Evolutionary conservation across 164 flowering plant genomes (phyloP).

Genomic region (Vitis amurensis): DNA sequence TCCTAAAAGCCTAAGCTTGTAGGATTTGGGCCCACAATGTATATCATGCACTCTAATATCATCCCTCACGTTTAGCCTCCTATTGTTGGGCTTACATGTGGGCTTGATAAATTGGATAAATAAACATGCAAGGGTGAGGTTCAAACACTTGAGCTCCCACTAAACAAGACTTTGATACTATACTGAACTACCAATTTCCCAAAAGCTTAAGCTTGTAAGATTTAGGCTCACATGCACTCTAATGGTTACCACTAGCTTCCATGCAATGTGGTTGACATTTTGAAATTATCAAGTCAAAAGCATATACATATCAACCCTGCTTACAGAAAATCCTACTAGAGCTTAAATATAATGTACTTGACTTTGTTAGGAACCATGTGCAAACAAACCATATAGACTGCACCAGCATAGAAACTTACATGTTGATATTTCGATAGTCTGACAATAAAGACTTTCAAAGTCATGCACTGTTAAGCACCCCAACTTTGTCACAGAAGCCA

Average conservation of each 20-base stretch:
- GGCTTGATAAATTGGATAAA: too few relatives aligned
- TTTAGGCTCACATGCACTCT: too few relatives aligned
- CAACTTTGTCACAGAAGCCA: slow-evolving; percentile 79
- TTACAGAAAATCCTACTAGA: not conserved
- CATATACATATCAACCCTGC: not conserved
- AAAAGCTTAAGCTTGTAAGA: too few relatives aligned
- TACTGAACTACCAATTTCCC: too few relatives aligned
- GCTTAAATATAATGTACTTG: not conserved
- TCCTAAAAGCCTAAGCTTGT: too few relatives aligned
- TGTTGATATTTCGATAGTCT: slow-evolving; percentile 29
- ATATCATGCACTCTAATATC: too few relatives aligned
- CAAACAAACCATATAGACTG: not conserved
- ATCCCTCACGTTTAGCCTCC: too few relatives aligned
- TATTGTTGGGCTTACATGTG: too few relatives aligned
- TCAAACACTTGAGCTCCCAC: too few relatives aligned
- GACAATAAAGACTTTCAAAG: slow-evolving; percentile 69
- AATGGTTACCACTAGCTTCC: not conserved
- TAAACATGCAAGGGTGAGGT: too few relatives aligned
- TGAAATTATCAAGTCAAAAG: not conserved
- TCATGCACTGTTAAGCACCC: slow-evolving; percentile 93
- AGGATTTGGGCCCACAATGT: too few relatives aligned
- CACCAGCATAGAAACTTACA: slow-evolving; percentile 35
- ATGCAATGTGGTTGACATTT: not conserved
- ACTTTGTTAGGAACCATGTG: not conserved
- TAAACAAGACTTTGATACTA: too few relatives aligned